Percentiles rank a stretch among this genome's conserved stretches.
Conservation (phyloP, 1,139 yeast species). For the Taphrina communis region DNA sequence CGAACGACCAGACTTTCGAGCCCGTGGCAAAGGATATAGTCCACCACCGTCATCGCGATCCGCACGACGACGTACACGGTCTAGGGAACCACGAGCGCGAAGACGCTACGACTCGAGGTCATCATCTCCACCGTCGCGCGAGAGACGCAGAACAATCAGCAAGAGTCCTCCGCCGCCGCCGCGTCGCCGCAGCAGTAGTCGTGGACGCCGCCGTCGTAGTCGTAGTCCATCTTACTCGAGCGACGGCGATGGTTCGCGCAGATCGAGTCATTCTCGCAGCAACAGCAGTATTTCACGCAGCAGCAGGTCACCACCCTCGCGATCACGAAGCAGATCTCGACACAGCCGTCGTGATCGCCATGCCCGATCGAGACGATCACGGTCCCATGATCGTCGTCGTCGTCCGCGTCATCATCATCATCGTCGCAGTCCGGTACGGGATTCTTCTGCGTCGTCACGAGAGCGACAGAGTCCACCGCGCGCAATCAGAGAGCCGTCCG, state of each 20-base stretch:
- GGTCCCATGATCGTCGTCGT: slow-evolving; percentile 1
- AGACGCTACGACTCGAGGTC: not conserved
- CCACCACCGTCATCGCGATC: not conserved
- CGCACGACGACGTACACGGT: not conserved
- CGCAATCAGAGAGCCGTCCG: not conserved
- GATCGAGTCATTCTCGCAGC: slow-evolving; percentile 10
- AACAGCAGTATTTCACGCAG: not conserved
- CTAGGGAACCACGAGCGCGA: too few species aligned
- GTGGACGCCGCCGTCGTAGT: not conserved
- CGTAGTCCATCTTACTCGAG: not conserved
- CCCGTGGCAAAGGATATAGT: not conserved
- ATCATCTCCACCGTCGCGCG: not conserved
- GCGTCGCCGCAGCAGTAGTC: not conserved
- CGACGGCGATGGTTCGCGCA: not conserved
- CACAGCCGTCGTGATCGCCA: not conserved
- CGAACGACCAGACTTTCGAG: slow-evolving; percentile 15
- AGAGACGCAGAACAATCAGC: not conserved
- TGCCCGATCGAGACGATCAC: not conserved
- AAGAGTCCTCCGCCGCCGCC: not conserved
- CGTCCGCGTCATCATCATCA: not conserved
- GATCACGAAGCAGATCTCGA: slow-evolving; percentile 11
- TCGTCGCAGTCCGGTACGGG: not conserved
- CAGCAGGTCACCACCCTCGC: not conserved
- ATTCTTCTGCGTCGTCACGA: not conserved
- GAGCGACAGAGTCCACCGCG: not conserved